These are phyloP conservation scores for Aspergillaceae sp. DNA, from an alignment of 2,329 filamentous ascomycete genomes.

Conservation along the genomic window DNA sequence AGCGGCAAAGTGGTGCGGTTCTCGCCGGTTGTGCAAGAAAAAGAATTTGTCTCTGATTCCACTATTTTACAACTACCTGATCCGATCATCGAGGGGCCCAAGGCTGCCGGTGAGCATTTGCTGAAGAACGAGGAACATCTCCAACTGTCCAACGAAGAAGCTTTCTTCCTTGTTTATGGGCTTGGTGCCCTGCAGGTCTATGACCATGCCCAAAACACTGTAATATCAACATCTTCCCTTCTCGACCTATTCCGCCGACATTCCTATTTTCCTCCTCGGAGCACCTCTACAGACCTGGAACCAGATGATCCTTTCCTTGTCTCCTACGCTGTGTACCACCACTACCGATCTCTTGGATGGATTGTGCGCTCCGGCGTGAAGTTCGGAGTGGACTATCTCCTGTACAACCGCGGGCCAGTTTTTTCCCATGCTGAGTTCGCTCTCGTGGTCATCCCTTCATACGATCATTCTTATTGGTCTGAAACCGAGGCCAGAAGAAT, in stretches of 20 bases:
- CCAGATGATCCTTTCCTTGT: constrained; percentile 79
- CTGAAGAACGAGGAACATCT: constrained; percentile 65
- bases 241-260: constrained; percentile 59
- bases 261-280: constrained; percentile 58
- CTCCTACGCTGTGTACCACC: constrained; percentile 85
- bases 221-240: constrained; percentile 49
- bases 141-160: constrained; percentile 83
- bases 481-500: constrained; percentile 41
- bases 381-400: constrained; percentile 88
- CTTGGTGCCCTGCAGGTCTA: constrained; percentile 63
- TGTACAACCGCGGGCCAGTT: constrained; percentile 86
- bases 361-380: constrained; percentile 87
- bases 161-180: constrained; percentile 79
- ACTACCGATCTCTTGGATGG: constrained; percentile 93
- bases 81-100: constrained; percentile 5
- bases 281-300: constrained; percentile 38
- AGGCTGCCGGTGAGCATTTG: constrained; percentile 16
- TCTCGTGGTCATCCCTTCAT: constrained; percentile 73
- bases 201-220: constrained; percentile 24
- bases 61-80: constrained; percentile 9
- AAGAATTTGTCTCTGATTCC: constrained; percentile 43
- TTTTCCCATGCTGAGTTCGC: constrained; percentile 95
- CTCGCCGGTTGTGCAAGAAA: constrained; percentile 57
- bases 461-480: constrained; percentile 64
- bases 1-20: constrained; percentile 59